A percentile compares a stretch with the other conserved stretches of the same genome.
Evolutionary conservation across 2,329 filamentous ascomycete genomes (phyloP).

Genomic region (Polychaeton citri): DNA sequence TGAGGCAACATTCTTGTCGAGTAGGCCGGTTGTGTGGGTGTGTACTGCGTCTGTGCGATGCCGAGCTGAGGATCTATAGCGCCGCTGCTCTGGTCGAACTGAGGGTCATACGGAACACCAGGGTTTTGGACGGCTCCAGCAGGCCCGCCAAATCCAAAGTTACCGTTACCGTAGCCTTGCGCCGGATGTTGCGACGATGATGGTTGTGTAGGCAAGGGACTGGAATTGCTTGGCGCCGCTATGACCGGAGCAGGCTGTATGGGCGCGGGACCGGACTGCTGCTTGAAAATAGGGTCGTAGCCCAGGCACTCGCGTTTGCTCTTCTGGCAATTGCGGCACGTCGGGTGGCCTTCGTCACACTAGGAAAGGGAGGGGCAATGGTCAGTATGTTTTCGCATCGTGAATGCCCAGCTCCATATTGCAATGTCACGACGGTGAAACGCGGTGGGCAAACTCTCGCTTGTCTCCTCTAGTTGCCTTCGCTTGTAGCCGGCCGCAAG

Average conservation of each 20-base stretch:
- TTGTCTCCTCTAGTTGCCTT: conserved; percentile 3
- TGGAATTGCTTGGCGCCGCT: conserved; percentile 19
- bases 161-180: not conserved
- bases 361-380: conserved; percentile 23
- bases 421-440: conserved; percentile 1
- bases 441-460: conserved; percentile 1
- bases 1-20: conserved; percentile 12
- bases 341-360: conserved; percentile 94
- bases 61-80: conserved; percentile 5
- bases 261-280: conserved; percentile 53
- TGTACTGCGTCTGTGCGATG: conserved; percentile 1
- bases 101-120: conserved; percentile 1
- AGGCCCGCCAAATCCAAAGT: not conserved
- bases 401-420: conserved; percentile 5
- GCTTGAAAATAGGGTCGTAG: conserved; percentile 79
- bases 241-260: conserved; percentile 56
- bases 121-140: not conserved
- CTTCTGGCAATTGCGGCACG: conserved; percentile 81
- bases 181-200: conserved; percentile 19
- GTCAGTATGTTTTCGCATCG: conserved; percentile 8
- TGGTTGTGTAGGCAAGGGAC: conserved; percentile 17
- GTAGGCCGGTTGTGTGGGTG: conserved; percentile 7
- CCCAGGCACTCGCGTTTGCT: conserved; percentile 77
- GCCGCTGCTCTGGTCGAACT: conserved; percentile 1
- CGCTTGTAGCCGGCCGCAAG: not conserved